Percentiles rank a stretch among this genome's conserved stretches.
Evolutionary conservation across 2,329 filamentous ascomycete species (phyloP).

Genomic region (Immersiporthe knoxdaviesiana): DNA sequence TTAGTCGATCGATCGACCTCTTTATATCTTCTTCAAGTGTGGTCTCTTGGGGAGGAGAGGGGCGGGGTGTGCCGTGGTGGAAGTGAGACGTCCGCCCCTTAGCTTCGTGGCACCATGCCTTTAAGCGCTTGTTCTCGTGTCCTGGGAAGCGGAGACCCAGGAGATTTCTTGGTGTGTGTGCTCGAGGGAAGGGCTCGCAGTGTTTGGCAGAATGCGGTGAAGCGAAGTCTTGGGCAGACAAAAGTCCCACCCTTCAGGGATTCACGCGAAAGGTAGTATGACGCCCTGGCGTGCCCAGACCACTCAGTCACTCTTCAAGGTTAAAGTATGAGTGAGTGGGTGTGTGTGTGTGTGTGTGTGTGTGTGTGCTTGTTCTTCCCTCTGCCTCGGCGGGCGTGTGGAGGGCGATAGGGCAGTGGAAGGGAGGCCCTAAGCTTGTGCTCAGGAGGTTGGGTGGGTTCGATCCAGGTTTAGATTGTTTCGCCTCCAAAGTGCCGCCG

Average conservation of each 20-base stretch:
- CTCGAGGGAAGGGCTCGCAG: conserved; percentile 4
- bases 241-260: conserved; percentile 9
- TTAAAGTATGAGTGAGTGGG: too few relatives aligned
- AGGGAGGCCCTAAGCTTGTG: conserved; percentile 12
- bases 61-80: conserved; percentile 25
- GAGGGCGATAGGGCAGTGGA: conserved; percentile 12
- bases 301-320: neutral
- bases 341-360: too few relatives aligned
- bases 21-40: neutral
- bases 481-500: conserved; percentile 11
- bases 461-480: conserved; percentile 9
- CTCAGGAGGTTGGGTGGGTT: conserved; percentile 6
- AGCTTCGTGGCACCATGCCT: conserved; percentile 28
- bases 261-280: neutral
- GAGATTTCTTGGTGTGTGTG: neutral
- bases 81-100: conserved; percentile 29
- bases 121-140: conserved; percentile 6
- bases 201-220: conserved; percentile 3
- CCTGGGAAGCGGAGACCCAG: neutral
- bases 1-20: neutral
- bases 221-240: conserved; percentile 1
- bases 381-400: neutral
- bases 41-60: conserved; percentile 11
- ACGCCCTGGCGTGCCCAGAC: neutral
- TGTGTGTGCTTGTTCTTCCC: neutral